Percentiles rank a stretch among this genome's conserved stretches.
Evolutionary conservation across 306 rosid species (phyloP).

Genomic region (Prunus kanzakura): DNA sequence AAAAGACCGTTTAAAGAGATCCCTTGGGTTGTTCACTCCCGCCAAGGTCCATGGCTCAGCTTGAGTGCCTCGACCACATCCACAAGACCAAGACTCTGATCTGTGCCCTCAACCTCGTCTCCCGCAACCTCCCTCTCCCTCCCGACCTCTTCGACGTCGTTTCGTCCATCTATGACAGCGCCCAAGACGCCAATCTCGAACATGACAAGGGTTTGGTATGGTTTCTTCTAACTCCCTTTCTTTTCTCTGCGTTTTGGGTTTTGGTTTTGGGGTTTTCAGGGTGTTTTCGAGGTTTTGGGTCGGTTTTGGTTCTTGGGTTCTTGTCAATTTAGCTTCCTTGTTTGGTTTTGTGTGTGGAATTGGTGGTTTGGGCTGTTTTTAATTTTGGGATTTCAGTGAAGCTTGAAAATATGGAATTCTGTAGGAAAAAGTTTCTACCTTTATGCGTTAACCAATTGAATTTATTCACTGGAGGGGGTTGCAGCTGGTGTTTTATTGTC

Average conservation of each 20-base stretch:
- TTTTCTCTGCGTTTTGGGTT: neutral
- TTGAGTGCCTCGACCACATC: conserved; percentile 45
- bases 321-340: conserved; percentile 20
- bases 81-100: conserved; percentile 67
- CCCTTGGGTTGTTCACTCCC: conserved; percentile 48
- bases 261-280: conserved; percentile 5
- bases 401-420: neutral
- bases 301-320: conserved; percentile 22
- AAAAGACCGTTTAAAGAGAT: conserved; percentile 37
- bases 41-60: conserved; percentile 78
- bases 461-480: neutral
- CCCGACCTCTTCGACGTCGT: conserved; percentile 70
- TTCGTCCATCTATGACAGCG: conserved; percentile 52
- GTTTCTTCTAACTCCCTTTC: neutral
- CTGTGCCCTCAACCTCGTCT: conserved; percentile 82
- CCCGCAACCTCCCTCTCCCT: conserved; percentile 90
- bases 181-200: neutral
- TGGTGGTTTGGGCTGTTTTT: conserved; percentile 1
- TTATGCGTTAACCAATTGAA: neutral
- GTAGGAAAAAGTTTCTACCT: neutral
- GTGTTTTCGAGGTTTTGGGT: conserved; percentile 11
- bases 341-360: neutral
- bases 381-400: neutral
- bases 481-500: neutral
- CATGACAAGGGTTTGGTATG: conserved; percentile 27